A percentile compares a stretch with the other conserved stretches of the same genome.
Evolutionary conservation across 129 eudicot genomes (phyloP).

Genomic region (Gnaphalium uliginosum): DNA sequence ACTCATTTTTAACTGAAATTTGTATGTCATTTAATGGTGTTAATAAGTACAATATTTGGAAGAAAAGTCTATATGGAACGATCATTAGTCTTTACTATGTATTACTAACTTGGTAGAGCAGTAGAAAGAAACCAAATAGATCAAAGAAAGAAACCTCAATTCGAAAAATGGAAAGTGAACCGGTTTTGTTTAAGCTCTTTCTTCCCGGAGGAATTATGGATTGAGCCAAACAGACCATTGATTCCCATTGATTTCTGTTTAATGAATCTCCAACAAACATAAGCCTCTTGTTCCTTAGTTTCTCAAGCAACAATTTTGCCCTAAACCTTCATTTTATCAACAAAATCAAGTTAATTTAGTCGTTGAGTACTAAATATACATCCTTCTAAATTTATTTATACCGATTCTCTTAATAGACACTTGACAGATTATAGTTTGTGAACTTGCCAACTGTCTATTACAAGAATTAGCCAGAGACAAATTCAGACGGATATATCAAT

Average conservation of each 20-base stretch:
- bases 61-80: not conserved
- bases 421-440: not conserved
- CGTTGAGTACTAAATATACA: not conserved
- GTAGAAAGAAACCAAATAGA: not conserved
- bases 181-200: constrained; percentile 78
- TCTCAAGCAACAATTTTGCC: constrained; percentile 73
- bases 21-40: not conserved
- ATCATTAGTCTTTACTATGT: not conserved
- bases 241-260: constrained; percentile 96
- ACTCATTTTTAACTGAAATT: not conserved
- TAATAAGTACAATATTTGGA: not conserved
- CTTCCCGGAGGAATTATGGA: constrained; percentile 75
- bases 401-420: not conserved
- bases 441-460: not conserved
- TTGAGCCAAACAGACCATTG: constrained; percentile 96
- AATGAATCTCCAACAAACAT: constrained; percentile 98
- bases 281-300: constrained; percentile 94
- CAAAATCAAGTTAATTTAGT: constrained; percentile 1
- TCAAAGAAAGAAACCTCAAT: constrained; percentile 57
- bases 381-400: not conserved
- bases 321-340: constrained; percentile 51
- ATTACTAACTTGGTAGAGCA: not conserved
- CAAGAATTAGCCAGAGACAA: not conserved
- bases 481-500: not conserved
- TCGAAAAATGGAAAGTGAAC: constrained; percentile 78